Evolutionary conservation across 768 basidiomycete genomes (phyloP).

Genomic region (Rhodotorula paludigena): DNA sequence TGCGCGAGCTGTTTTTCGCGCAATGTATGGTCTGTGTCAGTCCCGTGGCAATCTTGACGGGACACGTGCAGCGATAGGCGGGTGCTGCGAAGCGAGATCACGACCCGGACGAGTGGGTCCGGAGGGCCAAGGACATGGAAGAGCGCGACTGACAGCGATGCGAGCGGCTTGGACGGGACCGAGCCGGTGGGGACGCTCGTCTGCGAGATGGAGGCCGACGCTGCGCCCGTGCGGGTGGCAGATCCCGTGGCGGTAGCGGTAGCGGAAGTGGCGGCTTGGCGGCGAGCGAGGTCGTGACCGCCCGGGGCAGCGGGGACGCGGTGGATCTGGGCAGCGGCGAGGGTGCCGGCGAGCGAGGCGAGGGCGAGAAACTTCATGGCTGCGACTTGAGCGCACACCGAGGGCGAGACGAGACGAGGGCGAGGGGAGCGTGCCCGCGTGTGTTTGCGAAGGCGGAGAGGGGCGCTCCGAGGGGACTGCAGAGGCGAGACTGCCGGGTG

Average conservation of each 20-base stretch:
- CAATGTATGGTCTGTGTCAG: too few relatives aligned
- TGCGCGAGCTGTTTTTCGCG: slow-evolving; percentile 27
- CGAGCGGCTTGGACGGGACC: neutral
- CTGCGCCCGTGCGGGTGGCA: neutral
- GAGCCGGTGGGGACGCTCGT: neutral
- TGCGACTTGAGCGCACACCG: neutral
- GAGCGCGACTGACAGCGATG: slow-evolving; percentile 2
- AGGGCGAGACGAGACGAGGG: neutral
- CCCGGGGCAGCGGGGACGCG: neutral
- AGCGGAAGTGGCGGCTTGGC: slow-evolving; percentile 1
- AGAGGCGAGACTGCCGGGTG: too few relatives aligned
- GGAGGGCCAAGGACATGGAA: neutral
- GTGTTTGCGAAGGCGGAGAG: too few relatives aligned
- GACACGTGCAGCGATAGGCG: too few relatives aligned
- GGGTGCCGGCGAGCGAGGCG: neutral
- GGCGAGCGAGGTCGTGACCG: slow-evolving; percentile 3
- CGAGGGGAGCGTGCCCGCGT: neutral
- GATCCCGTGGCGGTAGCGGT: neutral
- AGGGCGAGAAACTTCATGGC: neutral
- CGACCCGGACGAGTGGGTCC: neutral
- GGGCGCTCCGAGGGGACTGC: too few relatives aligned
- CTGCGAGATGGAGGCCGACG: neutral
- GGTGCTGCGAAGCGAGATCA: too few relatives aligned
- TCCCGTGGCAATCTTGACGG: too few relatives aligned
- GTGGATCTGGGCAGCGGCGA: neutral